phyloP scores from a whole-genome alignment of 129 eudicot genomes.

The Oenanthe sinensis region DNA sequence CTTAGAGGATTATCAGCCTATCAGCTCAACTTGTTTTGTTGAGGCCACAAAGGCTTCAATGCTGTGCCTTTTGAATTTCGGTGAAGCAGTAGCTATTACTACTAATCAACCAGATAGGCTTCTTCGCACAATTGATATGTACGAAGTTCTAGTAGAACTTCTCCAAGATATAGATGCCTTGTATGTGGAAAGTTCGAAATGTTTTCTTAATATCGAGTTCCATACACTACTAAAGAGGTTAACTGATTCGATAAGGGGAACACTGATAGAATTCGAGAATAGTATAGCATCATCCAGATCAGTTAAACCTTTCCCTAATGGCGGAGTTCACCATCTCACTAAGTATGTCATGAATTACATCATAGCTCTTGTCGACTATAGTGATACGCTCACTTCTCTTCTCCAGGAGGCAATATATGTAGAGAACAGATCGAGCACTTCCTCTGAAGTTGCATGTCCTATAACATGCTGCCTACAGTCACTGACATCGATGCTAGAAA shows the following conservation, averaged over 20 bases:
- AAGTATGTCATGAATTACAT: conserved; percentile 49
- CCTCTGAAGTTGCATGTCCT: background rate
- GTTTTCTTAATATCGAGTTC: conserved; percentile 24
- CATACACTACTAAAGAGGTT: conserved; percentile 25
- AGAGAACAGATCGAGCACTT: background rate
- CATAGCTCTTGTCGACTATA: conserved; percentile 26
- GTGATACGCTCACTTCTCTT: conserved; percentile 31
- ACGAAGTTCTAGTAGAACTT: conserved; percentile 29
- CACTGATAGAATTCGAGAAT: conserved; percentile 23
- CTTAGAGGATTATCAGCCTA: conserved; percentile 17
- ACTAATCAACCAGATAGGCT: conserved; percentile 40
- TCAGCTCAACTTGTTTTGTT: conserved; percentile 20
- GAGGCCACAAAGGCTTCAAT: conserved; percentile 36
- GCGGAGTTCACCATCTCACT: conserved; percentile 41
- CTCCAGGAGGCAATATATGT: conserved; percentile 16
- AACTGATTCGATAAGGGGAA: conserved; percentile 26
- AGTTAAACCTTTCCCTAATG: conserved; percentile 28
- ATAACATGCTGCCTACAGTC: conserved; percentile 28
- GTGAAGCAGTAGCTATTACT: conserved; percentile 39
- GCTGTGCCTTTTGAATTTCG: conserved; percentile 41
- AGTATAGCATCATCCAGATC: conserved; percentile 25
- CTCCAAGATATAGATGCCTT: conserved; percentile 25
- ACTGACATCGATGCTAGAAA: conserved; percentile 25
- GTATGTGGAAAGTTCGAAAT: conserved; percentile 21
- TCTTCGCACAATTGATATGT: conserved; percentile 39